phyloP scores from a whole-genome alignment of 2,329 filamentous ascomycete species.

The Zasmidium citrigriseum region DNA sequence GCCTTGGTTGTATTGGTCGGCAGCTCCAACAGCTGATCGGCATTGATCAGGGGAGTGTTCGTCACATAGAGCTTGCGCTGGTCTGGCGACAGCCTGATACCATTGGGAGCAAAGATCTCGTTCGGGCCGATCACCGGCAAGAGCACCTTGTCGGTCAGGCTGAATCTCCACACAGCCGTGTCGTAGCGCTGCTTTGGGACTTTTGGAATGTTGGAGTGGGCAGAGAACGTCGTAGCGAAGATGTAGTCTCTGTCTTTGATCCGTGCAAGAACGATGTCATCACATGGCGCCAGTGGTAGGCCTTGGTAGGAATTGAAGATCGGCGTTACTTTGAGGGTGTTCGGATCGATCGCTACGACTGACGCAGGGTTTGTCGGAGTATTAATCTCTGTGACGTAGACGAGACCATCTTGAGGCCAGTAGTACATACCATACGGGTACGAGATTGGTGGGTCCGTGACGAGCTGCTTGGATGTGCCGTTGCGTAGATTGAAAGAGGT shows the following conservation, averaged over 20 bases:
- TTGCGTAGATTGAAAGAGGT: slow-evolving; percentile 4
- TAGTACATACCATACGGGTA: not conserved
- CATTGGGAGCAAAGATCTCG: slow-evolving; percentile 9
- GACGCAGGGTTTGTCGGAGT: not conserved
- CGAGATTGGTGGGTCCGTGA: not conserved
- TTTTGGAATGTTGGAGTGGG: not conserved
- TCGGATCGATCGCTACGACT: slow-evolving; percentile 1
- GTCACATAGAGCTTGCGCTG: slow-evolving; percentile 10
- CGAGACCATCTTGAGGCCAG: not conserved
- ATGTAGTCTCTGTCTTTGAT: slow-evolving; percentile 4
- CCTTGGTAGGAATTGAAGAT: slow-evolving; percentile 5
- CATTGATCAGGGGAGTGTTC: slow-evolving; percentile 8
- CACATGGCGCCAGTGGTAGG: not conserved
- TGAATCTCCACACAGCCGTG: slow-evolving; percentile 10
- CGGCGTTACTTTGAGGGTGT: not conserved
- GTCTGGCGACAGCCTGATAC: slow-evolving; percentile 7
- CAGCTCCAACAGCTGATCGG: not conserved
- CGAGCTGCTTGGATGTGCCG: not conserved
- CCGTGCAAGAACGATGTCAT: not conserved
- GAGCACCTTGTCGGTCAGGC: slow-evolving; percentile 4
- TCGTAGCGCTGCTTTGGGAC: not conserved
- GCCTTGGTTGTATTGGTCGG: not conserved
- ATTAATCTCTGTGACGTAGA: slow-evolving; percentile 5
- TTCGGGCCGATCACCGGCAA: slow-evolving; percentile 8
- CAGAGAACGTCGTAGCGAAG: not conserved